phyloP scores from a whole-genome alignment of 805 yeast genomes.

The Cyberlindnera meyerae region DNA sequence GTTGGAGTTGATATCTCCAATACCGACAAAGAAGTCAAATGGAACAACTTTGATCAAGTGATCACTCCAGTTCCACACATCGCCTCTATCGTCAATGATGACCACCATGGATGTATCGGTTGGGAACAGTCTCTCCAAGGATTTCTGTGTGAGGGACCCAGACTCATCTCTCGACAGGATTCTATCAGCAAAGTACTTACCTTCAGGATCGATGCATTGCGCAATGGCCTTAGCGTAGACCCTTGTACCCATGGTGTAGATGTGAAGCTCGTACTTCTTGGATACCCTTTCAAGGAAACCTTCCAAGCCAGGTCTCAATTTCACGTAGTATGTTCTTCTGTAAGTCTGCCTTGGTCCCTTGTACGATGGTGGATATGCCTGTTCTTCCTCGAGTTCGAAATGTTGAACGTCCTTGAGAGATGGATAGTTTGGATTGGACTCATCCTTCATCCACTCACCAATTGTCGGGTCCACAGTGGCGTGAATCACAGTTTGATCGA shows the following conservation, averaged over 20 bases:
- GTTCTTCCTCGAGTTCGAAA: slow-evolving; percentile 78
- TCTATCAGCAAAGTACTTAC: slow-evolving; percentile 82
- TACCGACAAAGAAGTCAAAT: slow-evolving; percentile 92
- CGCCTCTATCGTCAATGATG: slow-evolving; percentile 95
- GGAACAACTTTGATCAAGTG: slow-evolving; percentile 91
- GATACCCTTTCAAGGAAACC: slow-evolving; percentile 65
- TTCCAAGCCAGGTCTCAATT: slow-evolving; percentile 80
- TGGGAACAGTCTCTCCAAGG: slow-evolving; percentile 83
- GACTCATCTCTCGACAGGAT: slow-evolving; percentile 92
- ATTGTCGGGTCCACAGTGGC: slow-evolving; percentile 98
- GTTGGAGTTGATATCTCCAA: slow-evolving; percentile 93
- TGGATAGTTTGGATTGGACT: slow-evolving; percentile 76
- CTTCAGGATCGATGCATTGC: slow-evolving; percentile 85
- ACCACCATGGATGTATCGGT: slow-evolving; percentile 96
- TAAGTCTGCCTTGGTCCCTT: slow-evolving; percentile 53
- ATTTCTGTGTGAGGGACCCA: slow-evolving; percentile 86
- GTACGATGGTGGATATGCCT: slow-evolving; percentile 45
- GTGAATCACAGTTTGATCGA: slow-evolving; percentile 96
- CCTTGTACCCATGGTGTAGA: slow-evolving; percentile 97
- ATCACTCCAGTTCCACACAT: slow-evolving; percentile 97
- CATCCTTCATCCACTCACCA: slow-evolving; percentile 91
- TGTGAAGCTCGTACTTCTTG: slow-evolving; percentile 78
- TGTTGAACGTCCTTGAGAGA: slow-evolving; percentile 77
- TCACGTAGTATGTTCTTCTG: slow-evolving; percentile 83
- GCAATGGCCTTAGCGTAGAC: slow-evolving; percentile 90